A percentile compares a stretch with the other conserved stretches of the same genome.
These are phyloP conservation scores for Biancaea sappan DNA, from an alignment of 306 rosid species.

Conservation along the genomic window DNA sequence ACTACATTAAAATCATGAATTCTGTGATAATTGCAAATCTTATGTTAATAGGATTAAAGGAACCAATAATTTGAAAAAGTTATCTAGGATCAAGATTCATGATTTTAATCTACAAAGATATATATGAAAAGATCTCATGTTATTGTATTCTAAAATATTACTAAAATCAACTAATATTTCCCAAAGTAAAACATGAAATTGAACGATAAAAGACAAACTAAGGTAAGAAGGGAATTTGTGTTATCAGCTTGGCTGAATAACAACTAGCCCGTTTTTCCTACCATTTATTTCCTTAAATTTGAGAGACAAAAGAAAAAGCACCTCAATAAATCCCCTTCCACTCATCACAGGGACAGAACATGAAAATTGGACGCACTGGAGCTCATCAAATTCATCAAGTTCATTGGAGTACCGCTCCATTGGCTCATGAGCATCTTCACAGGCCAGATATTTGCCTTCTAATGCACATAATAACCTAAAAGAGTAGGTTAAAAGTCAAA, in stretches of 20 bases:
- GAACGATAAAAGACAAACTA: background rate
- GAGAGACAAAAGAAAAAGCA: slow-evolving; percentile 35
- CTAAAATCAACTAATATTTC: background rate
- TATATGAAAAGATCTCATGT: background rate
- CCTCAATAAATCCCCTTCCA: slow-evolving; percentile 96
- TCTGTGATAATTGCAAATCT: background rate
- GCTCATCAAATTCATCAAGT: slow-evolving; percentile 59
- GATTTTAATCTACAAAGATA: background rate
- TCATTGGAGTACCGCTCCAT: slow-evolving; percentile 45
- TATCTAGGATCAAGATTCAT: background rate
- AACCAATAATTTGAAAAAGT: background rate
- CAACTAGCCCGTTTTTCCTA: slow-evolving; percentile 22
- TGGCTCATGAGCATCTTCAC: slow-evolving; percentile 58
- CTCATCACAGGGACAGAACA: slow-evolving; percentile 65
- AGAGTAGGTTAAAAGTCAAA: slow-evolving; percentile 13
- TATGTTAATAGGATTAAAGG: background rate
- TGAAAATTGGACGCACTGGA: slow-evolving; percentile 65
- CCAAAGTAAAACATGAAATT: background rate
- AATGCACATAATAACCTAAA: slow-evolving; percentile 84
- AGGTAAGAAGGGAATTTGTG: slow-evolving; percentile 15
- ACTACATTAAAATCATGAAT: background rate
- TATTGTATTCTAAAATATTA: background rate
- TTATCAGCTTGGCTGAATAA: slow-evolving; percentile 22
- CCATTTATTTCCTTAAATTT: background rate
- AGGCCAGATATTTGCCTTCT: slow-evolving; percentile 71